Base-by-base conservation (phyloP, 805 yeast genomes). In the Yamadazyma endophytica region DNA sequence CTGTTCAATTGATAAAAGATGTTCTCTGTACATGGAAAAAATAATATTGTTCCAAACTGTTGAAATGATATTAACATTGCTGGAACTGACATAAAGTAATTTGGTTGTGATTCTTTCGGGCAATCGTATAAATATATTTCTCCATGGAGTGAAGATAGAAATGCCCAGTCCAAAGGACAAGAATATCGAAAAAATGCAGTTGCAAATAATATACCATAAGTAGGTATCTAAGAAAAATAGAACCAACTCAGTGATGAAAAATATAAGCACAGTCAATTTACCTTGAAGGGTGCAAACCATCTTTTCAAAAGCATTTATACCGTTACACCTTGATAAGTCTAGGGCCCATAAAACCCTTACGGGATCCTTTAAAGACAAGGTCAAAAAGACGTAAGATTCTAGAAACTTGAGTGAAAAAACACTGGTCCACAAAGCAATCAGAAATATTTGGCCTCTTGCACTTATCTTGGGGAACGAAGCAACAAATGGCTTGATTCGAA, bases 121-220 rank as follows among this genome's bases (percentile, higher is more conserved):
- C 17, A 87, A 58, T 29, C 88, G 63, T 4, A 85, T 73, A 50
- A 81, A 85, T 18, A 82, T 74, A 46, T 83, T 84, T 51, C 84
- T 75, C 95, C 95, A 85, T 0, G 95, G 95, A 2, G 92, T 82
- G 82, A 89, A 80, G 8, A 85, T 77, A 0, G 94, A 83, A 4
- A 83, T 78, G 1, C 95, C 95, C 38, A 79, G 67, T 24, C 80
- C 75, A 41, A 80, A 69, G 0, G 92, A 81, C 5, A 84, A 61
- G 33, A 79, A 68, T 4, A 84, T 80, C 0, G 94, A 84, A 35
- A 82, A 80, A 0, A 74, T 48, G 0, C 92, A 80, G 47, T 79
- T 84, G 75, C 90, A 82, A 24, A 85, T 67, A 35, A 85, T 84
- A 46, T 83, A 85, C 95, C 95, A 85, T 12, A 85, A 59, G 45